Conservation (phyloP, 495 filamentous ascomycete species). For the Penicillium crystallinum region DNA sequence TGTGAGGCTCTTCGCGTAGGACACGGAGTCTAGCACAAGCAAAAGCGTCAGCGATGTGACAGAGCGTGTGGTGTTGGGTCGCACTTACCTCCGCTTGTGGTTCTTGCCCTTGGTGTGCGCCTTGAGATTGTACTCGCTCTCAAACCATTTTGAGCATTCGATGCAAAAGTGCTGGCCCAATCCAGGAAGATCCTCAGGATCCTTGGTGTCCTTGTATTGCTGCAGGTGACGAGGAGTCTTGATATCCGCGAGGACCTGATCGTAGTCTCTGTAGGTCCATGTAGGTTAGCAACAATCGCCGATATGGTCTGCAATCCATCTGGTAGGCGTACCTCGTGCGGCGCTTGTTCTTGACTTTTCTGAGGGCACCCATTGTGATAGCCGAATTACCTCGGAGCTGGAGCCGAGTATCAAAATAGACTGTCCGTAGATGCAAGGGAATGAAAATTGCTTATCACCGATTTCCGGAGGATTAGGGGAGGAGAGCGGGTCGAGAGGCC, state of each 20-base stretch:
- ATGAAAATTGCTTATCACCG: slow-evolving; percentile 36
- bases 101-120: slow-evolving; percentile 80
- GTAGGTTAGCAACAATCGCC: background rate
- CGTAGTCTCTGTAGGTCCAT: slow-evolving; percentile 61
- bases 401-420: slow-evolving; percentile 11
- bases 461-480: slow-evolving; percentile 38
- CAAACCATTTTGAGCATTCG: slow-evolving; percentile 96
- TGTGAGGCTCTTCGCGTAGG: slow-evolving; percentile 75
- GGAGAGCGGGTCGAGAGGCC: slow-evolving; percentile 27
- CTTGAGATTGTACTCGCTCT: slow-evolving; percentile 71
- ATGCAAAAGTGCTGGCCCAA: slow-evolving; percentile 80
- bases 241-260: slow-evolving; percentile 82
- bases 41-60: slow-evolving; percentile 3
- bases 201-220: slow-evolving; percentile 71
- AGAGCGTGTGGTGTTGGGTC: too few species aligned
- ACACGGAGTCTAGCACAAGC: slow-evolving; percentile 60
- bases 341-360: slow-evolving; percentile 56
- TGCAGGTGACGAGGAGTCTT: slow-evolving; percentile 68
- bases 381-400: slow-evolving; percentile 15
- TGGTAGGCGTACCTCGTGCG: slow-evolving; percentile 45
- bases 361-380: slow-evolving; percentile 50
- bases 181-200: slow-evolving; percentile 78
- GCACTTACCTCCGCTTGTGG: slow-evolving; percentile 77
- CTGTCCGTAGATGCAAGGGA: slow-evolving; percentile 13
- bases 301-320: background rate